phyloP scores from a whole-genome alignment of 768 basidiomycete genomes.

The Boletales sp. region DNA sequence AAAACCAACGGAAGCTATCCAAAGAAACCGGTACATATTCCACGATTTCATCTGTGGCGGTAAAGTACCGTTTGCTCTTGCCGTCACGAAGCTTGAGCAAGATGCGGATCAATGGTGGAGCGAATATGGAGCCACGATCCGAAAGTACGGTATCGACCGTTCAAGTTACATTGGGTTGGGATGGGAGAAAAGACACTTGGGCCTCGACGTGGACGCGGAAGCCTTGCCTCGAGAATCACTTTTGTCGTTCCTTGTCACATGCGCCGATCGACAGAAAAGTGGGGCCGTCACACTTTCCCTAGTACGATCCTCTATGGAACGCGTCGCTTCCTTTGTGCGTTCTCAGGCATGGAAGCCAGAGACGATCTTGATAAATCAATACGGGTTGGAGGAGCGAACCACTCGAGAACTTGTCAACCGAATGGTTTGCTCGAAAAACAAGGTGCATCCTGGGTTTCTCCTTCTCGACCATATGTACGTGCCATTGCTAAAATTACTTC shows the following conservation, averaged over 20 bases:
- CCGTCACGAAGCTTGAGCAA: constrained; percentile 28
- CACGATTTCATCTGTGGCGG: constrained; percentile 22
- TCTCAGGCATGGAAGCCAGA: constrained; percentile 8
- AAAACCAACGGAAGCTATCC: constrained; percentile 22
- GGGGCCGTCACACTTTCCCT: background rate
- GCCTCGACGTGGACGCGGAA: constrained; percentile 19
- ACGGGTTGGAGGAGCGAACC: constrained; percentile 16
- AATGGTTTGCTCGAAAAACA: constrained; percentile 2
- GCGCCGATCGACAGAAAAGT: constrained; percentile 10
- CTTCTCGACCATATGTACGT: background rate
- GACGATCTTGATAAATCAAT: constrained; percentile 15
- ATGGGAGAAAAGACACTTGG: constrained; percentile 18
- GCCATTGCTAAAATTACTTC: background rate
- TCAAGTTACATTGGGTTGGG: constrained; percentile 34
- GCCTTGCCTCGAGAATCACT: constrained; percentile 24
- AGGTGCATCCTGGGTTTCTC: background rate
- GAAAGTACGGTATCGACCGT: constrained; percentile 13
- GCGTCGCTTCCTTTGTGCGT: constrained; percentile 8
- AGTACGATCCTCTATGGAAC: constrained; percentile 8
- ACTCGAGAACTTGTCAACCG: constrained; percentile 18
- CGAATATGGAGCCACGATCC: constrained; percentile 16
- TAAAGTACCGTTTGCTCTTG: constrained; percentile 27
- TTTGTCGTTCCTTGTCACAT: constrained; percentile 14
- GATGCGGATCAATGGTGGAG: constrained; percentile 36
- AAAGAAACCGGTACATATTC: constrained; percentile 28